Base-by-base conservation (phyloP, 768 basidiomycete species). In the Mrakia gelida region DNA sequence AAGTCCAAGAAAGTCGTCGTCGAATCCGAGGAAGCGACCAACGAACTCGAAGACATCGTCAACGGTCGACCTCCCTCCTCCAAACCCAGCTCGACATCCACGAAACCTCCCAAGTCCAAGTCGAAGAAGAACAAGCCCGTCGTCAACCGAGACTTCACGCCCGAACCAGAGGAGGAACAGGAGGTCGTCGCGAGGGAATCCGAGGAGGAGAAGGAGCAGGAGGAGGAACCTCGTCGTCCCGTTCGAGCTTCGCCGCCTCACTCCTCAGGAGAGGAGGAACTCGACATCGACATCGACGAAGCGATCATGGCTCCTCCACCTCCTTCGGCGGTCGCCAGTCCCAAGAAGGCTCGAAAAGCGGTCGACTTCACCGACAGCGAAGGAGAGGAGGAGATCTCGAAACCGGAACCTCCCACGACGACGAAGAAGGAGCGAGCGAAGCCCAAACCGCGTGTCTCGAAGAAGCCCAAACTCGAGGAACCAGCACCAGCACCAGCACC, bases 91-190 rank as follows among this genome's bases (percentile, higher is more conserved):
- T 59, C 34, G 11, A 43, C 38, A 23, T 38, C 75, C 63, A 21
- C 63, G 18, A 63, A 41, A 7, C 18, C n/a, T 23, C 41, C 34
- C 52, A 75, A 43, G 41, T 11, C 34, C 2, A 74, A 74, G 34
- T 43, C 52, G 38, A 71, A 76, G 41, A 45, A 56, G 67, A 13
- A 65, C 43, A 75, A 71, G 56, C 21, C 18, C 32, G 56, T 34
- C 23, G 28, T 73, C 54, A 30, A 30, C 34, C 72, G 72, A 41
- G 72, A 73, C 54, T 73, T 73, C n/a, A 73, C 72, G 18, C 72
- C 72, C 18, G 72, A 73, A 23, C 28, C 45, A 9, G 72, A 73
- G 56, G 56, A 54, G 11, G 67, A 23, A 7, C 10, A 41, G 67
- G 41, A 70, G 38, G 38, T 43, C 26, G 23, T 13, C 41, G 38